Base-by-base conservation (phyloP, 2,329 filamentous ascomycete genomes). In the Lachnellula subtilissima region DNA sequence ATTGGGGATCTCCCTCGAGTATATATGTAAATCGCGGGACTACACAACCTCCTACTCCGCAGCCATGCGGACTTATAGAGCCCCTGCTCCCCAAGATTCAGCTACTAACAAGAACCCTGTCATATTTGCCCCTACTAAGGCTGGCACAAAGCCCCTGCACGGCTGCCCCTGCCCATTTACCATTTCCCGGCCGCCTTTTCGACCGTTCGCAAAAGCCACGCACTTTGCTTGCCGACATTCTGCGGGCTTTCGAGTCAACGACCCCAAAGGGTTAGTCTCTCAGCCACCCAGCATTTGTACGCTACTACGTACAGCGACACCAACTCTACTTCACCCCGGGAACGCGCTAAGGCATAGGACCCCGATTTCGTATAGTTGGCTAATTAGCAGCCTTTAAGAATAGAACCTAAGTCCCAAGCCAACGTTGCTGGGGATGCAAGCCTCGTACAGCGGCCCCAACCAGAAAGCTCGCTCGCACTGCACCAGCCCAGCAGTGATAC, bases 21-120 rank as follows among this genome's bases (percentile, higher is more conserved):
- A 67, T 67, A 67, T 67, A 66, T 66, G 65, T 64, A 15, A 56
- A 56, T 39, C 56, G 62, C 57, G 61, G 59, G 55, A 60, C 55
- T 43, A 62, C 58, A 52, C 55, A 45, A 50, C 50, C 28, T 57
- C 55, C 56, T 58, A 42, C 25, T 57, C 55, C 56, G 59, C 54
- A 63, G 56, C 52, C 56, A 59, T 61, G 55, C 61, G 62, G 65
- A 57, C 52, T 62, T 63, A 54, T 32, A 52, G 55, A 48, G 65
- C 61, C 65, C 63, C 52, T 61, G 55, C 60, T 51, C 57, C 51
- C 50, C 48, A 48, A 48, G 62, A 55, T 58, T 65, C 60, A 65
- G 60, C 62, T 63, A 42, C 53, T 59, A 57, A 59, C 54, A 55
- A 60, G 39, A 51, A 50, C 43, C 56, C 57, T 40, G 61, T 48